Percentiles rank a stretch among this genome's conserved stretches.
These are phyloP conservation scores for Trichophyton mentagrophytes DNA, from an alignment of 2,329 filamentous ascomycete genomes.

Conservation along the genomic window DNA sequence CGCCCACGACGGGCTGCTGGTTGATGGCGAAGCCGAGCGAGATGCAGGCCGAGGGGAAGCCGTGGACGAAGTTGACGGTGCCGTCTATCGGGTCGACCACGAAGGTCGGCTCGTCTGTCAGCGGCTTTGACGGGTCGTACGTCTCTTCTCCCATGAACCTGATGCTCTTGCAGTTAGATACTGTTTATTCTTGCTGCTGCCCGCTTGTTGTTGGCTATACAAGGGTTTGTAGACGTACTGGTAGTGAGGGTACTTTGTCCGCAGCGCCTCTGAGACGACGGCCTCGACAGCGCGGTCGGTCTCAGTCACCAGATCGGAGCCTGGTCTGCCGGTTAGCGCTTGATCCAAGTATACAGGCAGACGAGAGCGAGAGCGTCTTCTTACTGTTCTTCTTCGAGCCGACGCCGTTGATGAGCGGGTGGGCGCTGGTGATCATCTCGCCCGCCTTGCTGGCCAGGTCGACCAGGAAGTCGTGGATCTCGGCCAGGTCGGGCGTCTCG, in stretches of 20 bases:
- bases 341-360: not conserved
- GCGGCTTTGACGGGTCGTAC: slow-evolving; percentile 41
- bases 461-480: slow-evolving; percentile 33
- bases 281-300: slow-evolving; percentile 50
- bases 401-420: slow-evolving; percentile 25
- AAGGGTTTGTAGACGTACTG: slow-evolving; percentile 23
- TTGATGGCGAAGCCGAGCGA: slow-evolving; percentile 45
- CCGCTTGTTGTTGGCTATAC: no score
- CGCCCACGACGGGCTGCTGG: slow-evolving; percentile 41
- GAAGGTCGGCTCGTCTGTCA: slow-evolving; percentile 45
- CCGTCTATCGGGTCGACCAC: slow-evolving; percentile 53
- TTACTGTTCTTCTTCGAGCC: slow-evolving; percentile 37
- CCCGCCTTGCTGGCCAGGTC: slow-evolving; percentile 31
- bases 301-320: slow-evolving; percentile 51
- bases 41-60: slow-evolving; percentile 45
- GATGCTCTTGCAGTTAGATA: not conserved
- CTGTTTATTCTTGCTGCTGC: no score
- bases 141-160: slow-evolving; percentile 49
- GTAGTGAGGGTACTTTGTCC: slow-evolving; percentile 41
- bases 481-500: slow-evolving; percentile 20
- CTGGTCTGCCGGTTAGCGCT: slow-evolving; percentile 18
- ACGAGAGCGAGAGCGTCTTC: slow-evolving; percentile 7
- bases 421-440: slow-evolving; percentile 31
- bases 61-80: slow-evolving; percentile 54
- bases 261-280: slow-evolving; percentile 41